These are phyloP conservation scores for Erodium trifolium DNA, from an alignment of 441 rosid species.

Conservation along the genomic window DNA sequence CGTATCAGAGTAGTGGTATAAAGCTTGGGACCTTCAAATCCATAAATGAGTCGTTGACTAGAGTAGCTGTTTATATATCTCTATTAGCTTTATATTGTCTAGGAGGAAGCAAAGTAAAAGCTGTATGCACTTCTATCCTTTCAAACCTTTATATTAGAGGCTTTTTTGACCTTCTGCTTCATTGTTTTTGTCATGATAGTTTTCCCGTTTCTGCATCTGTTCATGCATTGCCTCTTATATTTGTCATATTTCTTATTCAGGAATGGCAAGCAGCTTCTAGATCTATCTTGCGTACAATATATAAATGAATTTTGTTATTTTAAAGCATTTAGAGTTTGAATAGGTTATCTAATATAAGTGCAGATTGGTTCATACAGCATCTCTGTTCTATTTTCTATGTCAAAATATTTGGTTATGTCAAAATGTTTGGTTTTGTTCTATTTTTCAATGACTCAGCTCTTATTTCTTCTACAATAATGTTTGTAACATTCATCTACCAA, in stretches of 20 bases:
- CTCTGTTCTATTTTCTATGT: not conserved
- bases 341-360: too few species aligned
- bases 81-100: slow-evolving; percentile 74
- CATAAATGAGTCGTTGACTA: slow-evolving; percentile 75
- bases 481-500: not conserved
- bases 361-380: not conserved
- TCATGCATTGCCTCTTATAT: not conserved
- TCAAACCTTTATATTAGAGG: slow-evolving; percentile 12
- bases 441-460: not conserved
- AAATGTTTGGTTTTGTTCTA: not conserved
- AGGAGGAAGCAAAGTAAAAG: slow-evolving; percentile 95
- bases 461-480: not conserved
- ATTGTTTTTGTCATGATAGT: not conserved
- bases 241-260: not conserved
- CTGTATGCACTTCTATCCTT: slow-evolving; percentile 46
- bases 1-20: slow-evolving; percentile 73
- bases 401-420: not conserved
- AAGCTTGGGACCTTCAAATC: slow-evolving; percentile 92
- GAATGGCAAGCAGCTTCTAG: not conserved
- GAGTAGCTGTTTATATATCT: slow-evolving; percentile 82
- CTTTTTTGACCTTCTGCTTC: not conserved
- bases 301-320: not conserved
- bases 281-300: not conserved
- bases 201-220: not conserved
- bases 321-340: not conserved